phyloP scores from a whole-genome alignment of 2,329 filamentous ascomycete species.

The Trichothecium sympodiale region DNA sequence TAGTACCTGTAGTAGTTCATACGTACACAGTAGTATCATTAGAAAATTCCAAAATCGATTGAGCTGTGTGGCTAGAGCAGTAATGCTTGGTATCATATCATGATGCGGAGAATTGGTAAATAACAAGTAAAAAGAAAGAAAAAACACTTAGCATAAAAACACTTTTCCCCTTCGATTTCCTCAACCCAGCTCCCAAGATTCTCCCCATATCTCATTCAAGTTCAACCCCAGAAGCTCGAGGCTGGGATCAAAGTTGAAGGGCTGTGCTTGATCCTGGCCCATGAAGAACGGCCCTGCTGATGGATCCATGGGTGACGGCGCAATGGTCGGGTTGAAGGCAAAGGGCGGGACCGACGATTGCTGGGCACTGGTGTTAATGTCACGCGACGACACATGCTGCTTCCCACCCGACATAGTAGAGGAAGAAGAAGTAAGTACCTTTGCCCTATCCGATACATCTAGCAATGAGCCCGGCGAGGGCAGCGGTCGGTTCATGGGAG shows the following conservation, averaged over 20 bases:
- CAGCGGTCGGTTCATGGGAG: slow-evolving; percentile 4
- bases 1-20: too few relatives aligned
- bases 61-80: background rate
- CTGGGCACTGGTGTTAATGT: slow-evolving; percentile 1
- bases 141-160: background rate
- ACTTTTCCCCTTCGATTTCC: background rate
- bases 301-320: slow-evolving; percentile 22
- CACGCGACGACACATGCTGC: slow-evolving; percentile 7
- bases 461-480: slow-evolving; percentile 13
- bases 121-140: too few relatives aligned
- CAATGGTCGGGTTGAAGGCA: slow-evolving; percentile 22
- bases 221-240: slow-evolving; percentile 42
- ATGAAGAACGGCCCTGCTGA: slow-evolving; percentile 22
- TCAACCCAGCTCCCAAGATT: slow-evolving; percentile 32
- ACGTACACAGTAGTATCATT: too few relatives aligned
- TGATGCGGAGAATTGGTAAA: background rate
- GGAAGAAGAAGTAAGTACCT: slow-evolving; percentile 17
- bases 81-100: slow-evolving; percentile 3
- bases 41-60: too few relatives aligned
- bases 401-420: slow-evolving; percentile 2
- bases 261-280: slow-evolving; percentile 19
- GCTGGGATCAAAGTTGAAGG: slow-evolving; percentile 40
- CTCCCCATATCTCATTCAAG: slow-evolving; percentile 45
- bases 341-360: slow-evolving; percentile 31
- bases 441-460: slow-evolving; percentile 24